Evolutionary conservation across 805 yeast species (phyloP).

Genomic region (Saturnispora sanitii): DNA sequence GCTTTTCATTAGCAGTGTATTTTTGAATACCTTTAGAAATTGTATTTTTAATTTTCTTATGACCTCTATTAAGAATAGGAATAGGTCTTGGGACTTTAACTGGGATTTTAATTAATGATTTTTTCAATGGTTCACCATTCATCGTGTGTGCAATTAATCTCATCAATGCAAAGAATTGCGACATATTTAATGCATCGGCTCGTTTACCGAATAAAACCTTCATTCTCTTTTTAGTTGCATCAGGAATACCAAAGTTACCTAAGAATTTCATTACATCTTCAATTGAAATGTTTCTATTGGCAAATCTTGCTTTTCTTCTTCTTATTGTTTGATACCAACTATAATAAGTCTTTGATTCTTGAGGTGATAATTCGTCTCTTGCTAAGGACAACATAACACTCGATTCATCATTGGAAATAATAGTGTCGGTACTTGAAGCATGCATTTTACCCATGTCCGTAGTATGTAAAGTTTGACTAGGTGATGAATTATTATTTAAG

Average conservation of each 20-base stretch:
- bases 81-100: slow-evolving; percentile 75
- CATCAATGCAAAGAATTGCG: slow-evolving; percentile 82
- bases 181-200: slow-evolving; percentile 59
- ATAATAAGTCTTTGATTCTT: slow-evolving; percentile 77
- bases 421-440: slow-evolving; percentile 23
- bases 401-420: slow-evolving; percentile 27
- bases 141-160: slow-evolving; percentile 66
- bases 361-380: slow-evolving; percentile 56
- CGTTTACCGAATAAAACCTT: slow-evolving; percentile 47
- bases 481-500: not conserved
- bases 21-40: slow-evolving; percentile 11
- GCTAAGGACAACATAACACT: slow-evolving; percentile 55
- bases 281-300: slow-evolving; percentile 53
- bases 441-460: slow-evolving; percentile 9
- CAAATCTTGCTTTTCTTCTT: slow-evolving; percentile 41
- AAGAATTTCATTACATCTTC: slow-evolving; percentile 74
- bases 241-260: slow-evolving; percentile 60
- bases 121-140: slow-evolving; percentile 40
- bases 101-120: slow-evolving; percentile 40
- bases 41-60: slow-evolving; percentile 24
- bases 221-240: slow-evolving; percentile 36
- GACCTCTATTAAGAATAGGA: slow-evolving; percentile 58
- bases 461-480: not conserved
- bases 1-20: slow-evolving; percentile 8
- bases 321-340: slow-evolving; percentile 89